A percentile compares a stretch with the other conserved stretches of the same genome.
These are phyloP conservation scores for Scleroderma citrinum DNA, from an alignment of 768 basidiomycete genomes.

Conservation along the genomic window DNA sequence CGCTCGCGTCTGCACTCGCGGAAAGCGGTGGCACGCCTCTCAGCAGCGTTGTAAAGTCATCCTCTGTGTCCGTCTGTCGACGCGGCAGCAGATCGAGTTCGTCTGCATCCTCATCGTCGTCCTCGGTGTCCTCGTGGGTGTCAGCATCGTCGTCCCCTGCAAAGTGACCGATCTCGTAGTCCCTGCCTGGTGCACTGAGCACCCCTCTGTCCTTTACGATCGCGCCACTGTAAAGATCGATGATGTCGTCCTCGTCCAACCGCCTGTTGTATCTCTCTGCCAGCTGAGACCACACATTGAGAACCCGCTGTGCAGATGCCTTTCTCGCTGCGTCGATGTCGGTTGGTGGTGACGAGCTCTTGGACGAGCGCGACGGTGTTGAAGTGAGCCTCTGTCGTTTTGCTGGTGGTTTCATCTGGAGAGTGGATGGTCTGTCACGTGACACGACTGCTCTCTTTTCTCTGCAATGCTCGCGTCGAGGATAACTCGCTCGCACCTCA, in stretches of 20 bases:
- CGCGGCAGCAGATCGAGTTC: slow-evolving; percentile 52
- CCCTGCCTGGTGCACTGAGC: slow-evolving; percentile 37
- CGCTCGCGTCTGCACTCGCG: slow-evolving; percentile 49
- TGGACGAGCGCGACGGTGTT: slow-evolving; percentile 34
- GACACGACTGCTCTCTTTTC: background rate
- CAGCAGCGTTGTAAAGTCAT: slow-evolving; percentile 25
- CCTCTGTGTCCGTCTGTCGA: slow-evolving; percentile 18
- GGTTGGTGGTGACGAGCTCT: slow-evolving; percentile 21
- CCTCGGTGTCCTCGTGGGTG: slow-evolving; percentile 35
- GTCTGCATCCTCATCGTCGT: slow-evolving; percentile 49
- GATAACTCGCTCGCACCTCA: too few species aligned
- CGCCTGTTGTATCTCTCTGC: slow-evolving; percentile 61
- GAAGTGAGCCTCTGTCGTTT: slow-evolving; percentile 46
- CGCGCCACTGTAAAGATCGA: slow-evolving; percentile 56
- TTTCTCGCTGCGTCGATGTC: slow-evolving; percentile 52
- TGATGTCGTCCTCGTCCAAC: slow-evolving; percentile 75
- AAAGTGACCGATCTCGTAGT: slow-evolving; percentile 49
- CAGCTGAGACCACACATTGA: slow-evolving; percentile 61
- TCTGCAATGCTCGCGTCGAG: slow-evolving; percentile 17
- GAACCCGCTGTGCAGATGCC: slow-evolving; percentile 47
- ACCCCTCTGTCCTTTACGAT: slow-evolving; percentile 70
- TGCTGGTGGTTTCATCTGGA: too few species aligned
- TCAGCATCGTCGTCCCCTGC: slow-evolving; percentile 28
- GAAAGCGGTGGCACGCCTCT: slow-evolving; percentile 40
- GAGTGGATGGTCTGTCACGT: slow-evolving; percentile 28